These are phyloP conservation scores for Colletotrichum falcatum DNA, from an alignment of 2,329 filamentous ascomycete genomes.

Conservation along the genomic window DNA sequence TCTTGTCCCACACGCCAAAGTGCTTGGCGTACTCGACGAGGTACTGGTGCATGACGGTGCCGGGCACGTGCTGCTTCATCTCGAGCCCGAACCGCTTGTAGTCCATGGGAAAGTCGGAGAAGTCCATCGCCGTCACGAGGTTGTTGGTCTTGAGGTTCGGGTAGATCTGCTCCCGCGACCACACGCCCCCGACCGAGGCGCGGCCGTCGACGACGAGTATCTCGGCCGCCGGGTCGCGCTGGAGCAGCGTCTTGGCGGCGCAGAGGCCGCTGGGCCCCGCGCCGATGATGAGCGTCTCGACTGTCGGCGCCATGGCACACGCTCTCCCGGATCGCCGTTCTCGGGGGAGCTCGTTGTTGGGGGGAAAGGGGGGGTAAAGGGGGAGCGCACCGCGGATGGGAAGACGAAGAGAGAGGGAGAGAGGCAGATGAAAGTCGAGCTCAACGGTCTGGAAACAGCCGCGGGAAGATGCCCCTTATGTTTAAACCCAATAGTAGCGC, in stretches of 20 bases:
- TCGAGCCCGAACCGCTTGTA: slow-evolving; percentile 47
- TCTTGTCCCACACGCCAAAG: slow-evolving; percentile 61
- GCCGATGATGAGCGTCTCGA: slow-evolving; percentile 45
- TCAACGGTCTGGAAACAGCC: not conserved
- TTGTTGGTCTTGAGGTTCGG: slow-evolving; percentile 58
- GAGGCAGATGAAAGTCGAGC: not conserved
- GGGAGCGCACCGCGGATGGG: not conserved
- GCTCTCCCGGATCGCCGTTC: not conserved
- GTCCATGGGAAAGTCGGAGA: slow-evolving; percentile 51
- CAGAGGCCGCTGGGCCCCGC: slow-evolving; percentile 55
- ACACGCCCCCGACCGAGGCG: slow-evolving; percentile 55
- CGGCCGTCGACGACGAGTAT: slow-evolving; percentile 58
- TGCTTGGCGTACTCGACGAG: slow-evolving; percentile 65
- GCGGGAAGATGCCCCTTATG: not conserved
- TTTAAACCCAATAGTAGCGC: not conserved
- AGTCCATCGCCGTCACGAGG: slow-evolving; percentile 54
- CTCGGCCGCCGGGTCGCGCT: slow-evolving; percentile 54
- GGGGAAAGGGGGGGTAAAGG: too few relatives aligned
- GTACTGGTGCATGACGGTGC: slow-evolving; percentile 66
- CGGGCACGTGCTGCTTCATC: slow-evolving; percentile 65
- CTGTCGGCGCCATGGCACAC: slow-evolving; percentile 21
- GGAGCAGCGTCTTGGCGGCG: slow-evolving; percentile 60
- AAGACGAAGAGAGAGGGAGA: too few relatives aligned
- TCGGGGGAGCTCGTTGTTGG: too few relatives aligned
- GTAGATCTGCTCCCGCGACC: slow-evolving; percentile 56